These are phyloP conservation scores for Boletus rubescentipes DNA, from an alignment of 768 basidiomycete species.

Conservation along the genomic window DNA sequence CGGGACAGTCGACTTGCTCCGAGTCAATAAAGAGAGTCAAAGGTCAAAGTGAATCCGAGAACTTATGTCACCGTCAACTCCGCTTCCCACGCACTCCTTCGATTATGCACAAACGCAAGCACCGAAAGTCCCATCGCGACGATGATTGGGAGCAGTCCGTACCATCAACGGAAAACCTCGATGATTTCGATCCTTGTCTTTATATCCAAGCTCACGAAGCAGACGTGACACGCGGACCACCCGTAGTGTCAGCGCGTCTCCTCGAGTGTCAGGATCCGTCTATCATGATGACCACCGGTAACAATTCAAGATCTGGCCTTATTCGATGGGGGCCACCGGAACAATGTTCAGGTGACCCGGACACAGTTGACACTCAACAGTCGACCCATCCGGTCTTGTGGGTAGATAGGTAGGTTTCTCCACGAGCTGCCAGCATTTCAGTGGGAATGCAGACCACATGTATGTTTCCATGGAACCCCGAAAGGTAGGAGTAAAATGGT, in stretches of 20 bases:
- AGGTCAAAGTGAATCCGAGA: too few relatives aligned
- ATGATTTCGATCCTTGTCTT: conserved; percentile 32
- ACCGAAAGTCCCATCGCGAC: conserved; percentile 13
- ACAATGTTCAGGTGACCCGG: conserved; percentile 7
- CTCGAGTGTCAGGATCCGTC: conserved; percentile 30
- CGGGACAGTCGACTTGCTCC: too few relatives aligned
- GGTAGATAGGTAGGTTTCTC: conserved; percentile 79
- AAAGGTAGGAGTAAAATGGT: conserved; percentile 12
- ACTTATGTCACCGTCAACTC: too few relatives aligned
- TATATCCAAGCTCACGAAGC: conserved; percentile 77
- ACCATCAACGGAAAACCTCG: conserved; percentile 4
- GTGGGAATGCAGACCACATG: conserved; percentile 8
- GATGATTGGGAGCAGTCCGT: conserved; percentile 8
- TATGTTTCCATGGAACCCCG: not conserved
- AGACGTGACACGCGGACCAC: conserved; percentile 58
- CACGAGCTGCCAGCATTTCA: conserved; percentile 12
- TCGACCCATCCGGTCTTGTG: conserved; percentile 40
- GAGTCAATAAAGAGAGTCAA: too few relatives aligned
- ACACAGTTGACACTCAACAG: not conserved
- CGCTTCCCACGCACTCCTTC: not conserved
- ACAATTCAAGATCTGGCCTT: conserved; percentile 32
- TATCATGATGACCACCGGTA: conserved; percentile 1
- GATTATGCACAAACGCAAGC: conserved; percentile 28
- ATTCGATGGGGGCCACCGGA: conserved; percentile 32
- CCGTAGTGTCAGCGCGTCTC: conserved; percentile 37